Conservation (phyloP, 1,139 yeast genomes). For the Diutina neorugosa region DNA sequence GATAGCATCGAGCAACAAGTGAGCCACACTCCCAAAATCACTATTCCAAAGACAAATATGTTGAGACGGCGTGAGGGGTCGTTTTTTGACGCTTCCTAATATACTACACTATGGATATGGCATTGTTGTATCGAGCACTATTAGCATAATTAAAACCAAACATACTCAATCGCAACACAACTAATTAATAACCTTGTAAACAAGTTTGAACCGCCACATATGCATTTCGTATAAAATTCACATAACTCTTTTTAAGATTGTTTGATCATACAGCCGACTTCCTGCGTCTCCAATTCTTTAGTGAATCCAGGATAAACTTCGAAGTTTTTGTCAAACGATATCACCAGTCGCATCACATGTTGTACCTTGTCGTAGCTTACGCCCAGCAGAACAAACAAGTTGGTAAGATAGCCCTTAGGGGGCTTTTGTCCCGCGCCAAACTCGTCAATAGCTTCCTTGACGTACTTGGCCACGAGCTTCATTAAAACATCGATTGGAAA, state of each 20-base stretch:
- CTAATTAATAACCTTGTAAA: too few relatives aligned
- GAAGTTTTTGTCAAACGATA: conserved; percentile 44
- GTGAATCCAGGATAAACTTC: conserved; percentile 37
- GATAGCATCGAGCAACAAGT: conserved; percentile 40
- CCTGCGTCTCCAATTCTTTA: conserved; percentile 26
- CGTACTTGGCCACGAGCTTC: conserved; percentile 38
- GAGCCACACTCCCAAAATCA: neutral
- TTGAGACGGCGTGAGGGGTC: neutral
- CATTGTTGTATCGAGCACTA: neutral
- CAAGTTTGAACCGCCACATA: neutral
- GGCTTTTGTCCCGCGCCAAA: conserved; percentile 26
- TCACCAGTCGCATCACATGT: conserved; percentile 51
- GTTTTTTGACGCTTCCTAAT: conserved; percentile 2
- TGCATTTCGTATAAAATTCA: neutral
- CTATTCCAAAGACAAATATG: neutral
- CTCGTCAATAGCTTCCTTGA: conserved; percentile 25
- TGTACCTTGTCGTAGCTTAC: conserved; percentile 60
- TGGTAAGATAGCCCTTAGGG: conserved; percentile 34
- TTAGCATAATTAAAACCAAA: too few relatives aligned
- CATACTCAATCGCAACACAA: too few relatives aligned
- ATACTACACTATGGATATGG: neutral
- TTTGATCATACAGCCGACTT: conserved; percentile 51
- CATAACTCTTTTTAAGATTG: neutral
- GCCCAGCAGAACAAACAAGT: conserved; percentile 69
- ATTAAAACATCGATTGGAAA: conserved; percentile 70